phyloP scores from a whole-genome alignment of 306 rosid genomes.

The Prunus armeniaca region DNA sequence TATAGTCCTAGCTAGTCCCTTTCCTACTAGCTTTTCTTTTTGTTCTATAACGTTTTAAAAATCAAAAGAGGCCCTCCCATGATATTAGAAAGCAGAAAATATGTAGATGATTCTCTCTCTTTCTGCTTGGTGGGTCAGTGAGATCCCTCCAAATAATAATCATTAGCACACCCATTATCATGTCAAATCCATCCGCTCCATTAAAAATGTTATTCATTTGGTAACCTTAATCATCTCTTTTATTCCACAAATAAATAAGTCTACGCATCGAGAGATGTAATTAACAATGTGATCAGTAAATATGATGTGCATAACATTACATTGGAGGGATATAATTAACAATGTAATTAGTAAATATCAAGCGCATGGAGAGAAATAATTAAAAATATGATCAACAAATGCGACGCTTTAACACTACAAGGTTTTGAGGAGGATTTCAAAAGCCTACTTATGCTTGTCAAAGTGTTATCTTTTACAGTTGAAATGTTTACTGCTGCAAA shows the following conservation, averaged over 20 bases:
- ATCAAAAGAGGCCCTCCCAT: background rate
- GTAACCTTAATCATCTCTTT: background rate
- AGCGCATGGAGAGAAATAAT: no score
- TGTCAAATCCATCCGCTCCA: background rate
- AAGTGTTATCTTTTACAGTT: no score
- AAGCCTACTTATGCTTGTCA: no score
- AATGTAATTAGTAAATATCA: no score
- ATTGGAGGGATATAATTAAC: no score
- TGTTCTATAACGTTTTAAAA: background rate
- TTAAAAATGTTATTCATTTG: background rate
- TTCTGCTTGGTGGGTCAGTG: conserved; percentile 13
- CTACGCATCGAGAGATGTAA: no score
- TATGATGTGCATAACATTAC: no score
- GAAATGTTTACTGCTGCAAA: no score
- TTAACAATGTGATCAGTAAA: no score
- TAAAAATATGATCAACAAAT: no score
- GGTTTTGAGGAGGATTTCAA: no score
- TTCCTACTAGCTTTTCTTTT: background rate
- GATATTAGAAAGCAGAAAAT: background rate
- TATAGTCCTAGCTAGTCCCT: background rate
- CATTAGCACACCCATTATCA: background rate
- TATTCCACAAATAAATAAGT: no score
- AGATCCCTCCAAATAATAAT: conserved; percentile 4
- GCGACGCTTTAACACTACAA: accelerated
- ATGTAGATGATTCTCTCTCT: background rate